Base-by-base conservation (phyloP, 768 basidiomycete genomes). In the Lactarius evosmus region DNA sequence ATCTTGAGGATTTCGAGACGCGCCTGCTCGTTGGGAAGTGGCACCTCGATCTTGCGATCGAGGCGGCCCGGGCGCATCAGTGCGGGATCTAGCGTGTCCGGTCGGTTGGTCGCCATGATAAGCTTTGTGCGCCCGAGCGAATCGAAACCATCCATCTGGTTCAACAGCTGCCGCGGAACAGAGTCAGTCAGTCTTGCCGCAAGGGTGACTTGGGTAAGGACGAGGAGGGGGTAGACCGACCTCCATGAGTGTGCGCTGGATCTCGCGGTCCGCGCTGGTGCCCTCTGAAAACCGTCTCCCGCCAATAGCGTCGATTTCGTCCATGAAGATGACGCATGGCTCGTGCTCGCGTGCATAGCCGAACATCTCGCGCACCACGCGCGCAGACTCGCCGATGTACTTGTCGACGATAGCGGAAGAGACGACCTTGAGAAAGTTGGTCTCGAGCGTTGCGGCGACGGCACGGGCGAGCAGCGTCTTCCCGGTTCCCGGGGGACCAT, bases 91-190 rank as follows among this genome's bases (percentile, higher is more conserved):
- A 98, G 85, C 2, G 95, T 98, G 75, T 99, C 97, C 0, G 97
- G 97, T 72, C 97, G 83, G 79, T 98, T 99, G 29, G 97, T 99
- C n/a, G 97, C 97, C 93, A 98, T 98, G 75, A 99, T 99, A 58
- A 98, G 84, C 76, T 98, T 98, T 36, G 95, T 98, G 68, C 81
- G 82, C 51, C 97, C 97, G 32, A 99, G 80, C 17, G 96, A 94
- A 76, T 98, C 97, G 78, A 99, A 99, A 27, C 97, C 97, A 74
- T 99, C 97, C 94, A 99, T 97, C 77, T 98, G 96, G 72, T 98
- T 98, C 34, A 99, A 83, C 29, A 99, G 81, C 94, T 96, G 70
- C 17, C 46, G 29, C 19, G 56, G 29, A 29, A n/a, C 29, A 11
- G 38, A 11, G 51, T 49, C 30, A 41, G 7, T 32, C n/a, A 19